Evolutionary conservation across 2,329 filamentous ascomycete genomes (phyloP).

Genomic region (Trichoderma pleuroti): DNA sequence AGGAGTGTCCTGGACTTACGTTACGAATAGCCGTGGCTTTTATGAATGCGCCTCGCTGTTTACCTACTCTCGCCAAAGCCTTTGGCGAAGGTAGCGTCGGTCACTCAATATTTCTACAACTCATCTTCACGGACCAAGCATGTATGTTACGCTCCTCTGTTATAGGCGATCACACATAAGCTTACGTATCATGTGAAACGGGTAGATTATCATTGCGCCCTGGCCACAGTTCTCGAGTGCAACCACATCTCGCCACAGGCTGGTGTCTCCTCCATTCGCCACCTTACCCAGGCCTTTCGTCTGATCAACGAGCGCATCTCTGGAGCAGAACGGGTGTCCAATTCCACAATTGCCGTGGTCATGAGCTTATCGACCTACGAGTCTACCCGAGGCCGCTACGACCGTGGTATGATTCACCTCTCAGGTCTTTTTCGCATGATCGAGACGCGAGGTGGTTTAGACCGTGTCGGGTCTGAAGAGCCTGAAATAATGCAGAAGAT

Average conservation of each 20-base stretch:
- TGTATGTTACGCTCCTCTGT: background rate
- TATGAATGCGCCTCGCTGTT: background rate
- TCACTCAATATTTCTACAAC: background rate
- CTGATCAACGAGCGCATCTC: background rate
- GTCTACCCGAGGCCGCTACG: background rate
- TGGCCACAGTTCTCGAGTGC: background rate
- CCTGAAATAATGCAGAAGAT: background rate
- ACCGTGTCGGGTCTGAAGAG: background rate
- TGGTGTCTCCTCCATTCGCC: background rate
- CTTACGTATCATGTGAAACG: background rate
- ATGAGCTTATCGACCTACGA: background rate
- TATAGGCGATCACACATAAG: background rate
- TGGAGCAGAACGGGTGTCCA: background rate
- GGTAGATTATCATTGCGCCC: background rate
- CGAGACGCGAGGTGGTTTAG: background rate
- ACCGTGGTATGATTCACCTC: background rate
- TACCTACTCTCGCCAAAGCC: background rate
- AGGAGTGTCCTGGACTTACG: background rate
- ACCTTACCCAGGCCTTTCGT: background rate
- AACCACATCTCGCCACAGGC: background rate
- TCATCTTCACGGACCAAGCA: background rate
- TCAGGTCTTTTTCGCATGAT: background rate
- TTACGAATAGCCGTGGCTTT: background rate
- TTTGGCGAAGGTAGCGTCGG: background rate
- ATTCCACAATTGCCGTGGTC: background rate